Percentiles rank a stretch among this genome's conserved stretches.
Evolutionary conservation across 176 grass and related monocot species (phyloP).

Genomic region (Triticum turgidum): DNA sequence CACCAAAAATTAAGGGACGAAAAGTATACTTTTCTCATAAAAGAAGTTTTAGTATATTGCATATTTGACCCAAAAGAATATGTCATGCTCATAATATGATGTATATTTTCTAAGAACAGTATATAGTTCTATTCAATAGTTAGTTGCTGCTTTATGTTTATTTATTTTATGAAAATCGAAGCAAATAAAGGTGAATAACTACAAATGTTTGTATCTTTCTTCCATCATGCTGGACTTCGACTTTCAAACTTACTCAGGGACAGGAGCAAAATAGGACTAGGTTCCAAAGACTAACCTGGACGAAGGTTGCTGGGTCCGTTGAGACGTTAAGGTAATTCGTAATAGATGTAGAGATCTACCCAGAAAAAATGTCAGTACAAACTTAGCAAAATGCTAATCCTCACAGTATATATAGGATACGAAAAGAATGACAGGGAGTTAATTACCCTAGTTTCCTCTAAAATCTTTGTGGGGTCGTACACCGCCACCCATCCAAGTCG

Average conservation of each 20-base stretch:
- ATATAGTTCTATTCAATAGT: neutral
- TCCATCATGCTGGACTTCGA: neutral
- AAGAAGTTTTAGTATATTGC: neutral
- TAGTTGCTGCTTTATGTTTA: neutral
- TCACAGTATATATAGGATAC: neutral
- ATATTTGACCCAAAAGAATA: neutral
- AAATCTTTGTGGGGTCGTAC: slow-evolving; percentile 43
- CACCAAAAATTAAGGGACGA: too few species aligned
- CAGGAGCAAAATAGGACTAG: neutral
- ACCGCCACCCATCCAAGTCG: slow-evolving; percentile 66
- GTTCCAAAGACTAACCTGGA: slow-evolving; percentile 44
- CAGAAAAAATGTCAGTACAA: neutral
- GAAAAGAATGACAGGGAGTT: neutral
- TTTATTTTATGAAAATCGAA: neutral
- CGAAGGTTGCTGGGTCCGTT: slow-evolving; percentile 65
- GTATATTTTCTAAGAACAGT: neutral
- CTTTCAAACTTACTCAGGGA: neutral
- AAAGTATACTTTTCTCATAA: too few species aligned
- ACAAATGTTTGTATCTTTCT: neutral
- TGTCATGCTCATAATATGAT: neutral
- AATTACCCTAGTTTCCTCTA: slow-evolving; percentile 43
- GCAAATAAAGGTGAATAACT: neutral
- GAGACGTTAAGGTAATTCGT: slow-evolving; percentile 58
- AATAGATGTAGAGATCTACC: slow-evolving; percentile 37
- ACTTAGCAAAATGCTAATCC: neutral